A percentile compares a stretch with the other conserved stretches of the same genome.
Evolutionary conservation across 129 eudicot genomes (phyloP).

Genomic region (Artemisia argyi): DNA sequence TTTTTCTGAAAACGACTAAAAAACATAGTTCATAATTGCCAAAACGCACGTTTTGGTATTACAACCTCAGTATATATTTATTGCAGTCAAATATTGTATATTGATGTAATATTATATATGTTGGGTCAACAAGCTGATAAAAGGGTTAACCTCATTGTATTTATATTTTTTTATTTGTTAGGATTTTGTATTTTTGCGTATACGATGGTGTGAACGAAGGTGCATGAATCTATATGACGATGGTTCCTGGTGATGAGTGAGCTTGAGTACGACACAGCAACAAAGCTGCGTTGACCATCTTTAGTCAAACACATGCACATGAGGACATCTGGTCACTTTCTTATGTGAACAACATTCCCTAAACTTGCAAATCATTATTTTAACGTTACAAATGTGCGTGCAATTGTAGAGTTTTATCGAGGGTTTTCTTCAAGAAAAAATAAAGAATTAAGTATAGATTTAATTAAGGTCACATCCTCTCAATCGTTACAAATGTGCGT

Average conservation of each 20-base stretch:
- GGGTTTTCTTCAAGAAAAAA: too few relatives aligned
- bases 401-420: too few relatives aligned
- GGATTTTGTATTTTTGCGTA: not conserved
- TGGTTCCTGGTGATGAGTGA: constrained; percentile 33
- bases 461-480: too few relatives aligned
- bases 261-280: constrained; percentile 3
- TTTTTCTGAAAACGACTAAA: too few relatives aligned
- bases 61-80: not conserved
- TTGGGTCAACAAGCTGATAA: not conserved
- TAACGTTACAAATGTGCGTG: too few relatives aligned
- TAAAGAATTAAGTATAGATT: too few relatives aligned
- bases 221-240: not conserved
- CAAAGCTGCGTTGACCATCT: constrained; percentile 21
- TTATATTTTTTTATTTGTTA: not conserved
- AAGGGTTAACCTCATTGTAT: not conserved
- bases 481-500: too few relatives aligned
- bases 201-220: not conserved
- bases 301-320: constrained; percentile 18
- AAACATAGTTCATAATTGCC: not conserved
- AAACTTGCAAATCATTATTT: not conserved
- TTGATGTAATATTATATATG: too few relatives aligned
- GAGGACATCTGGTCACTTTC: constrained; percentile 9
- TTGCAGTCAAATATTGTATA: not conserved
- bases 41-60: constrained; percentile 1
- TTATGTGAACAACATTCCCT: too few relatives aligned